These are phyloP conservation scores for Penicillium turbatum DNA, from an alignment of 495 filamentous ascomycete species.

Conservation along the genomic window DNA sequence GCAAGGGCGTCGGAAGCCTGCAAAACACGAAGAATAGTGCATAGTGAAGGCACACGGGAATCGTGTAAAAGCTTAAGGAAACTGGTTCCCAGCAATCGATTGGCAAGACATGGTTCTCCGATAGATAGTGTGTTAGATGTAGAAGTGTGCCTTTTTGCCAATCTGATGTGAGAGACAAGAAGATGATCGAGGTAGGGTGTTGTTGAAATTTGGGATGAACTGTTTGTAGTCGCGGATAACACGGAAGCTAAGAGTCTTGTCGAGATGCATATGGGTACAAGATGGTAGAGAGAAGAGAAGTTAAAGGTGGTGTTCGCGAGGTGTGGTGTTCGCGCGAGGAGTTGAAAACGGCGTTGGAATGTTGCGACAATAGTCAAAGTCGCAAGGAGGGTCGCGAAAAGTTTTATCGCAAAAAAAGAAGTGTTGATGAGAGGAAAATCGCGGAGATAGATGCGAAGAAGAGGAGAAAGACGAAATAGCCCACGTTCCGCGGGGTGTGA, in stretches of 20 bases:
- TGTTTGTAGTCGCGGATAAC: not conserved
- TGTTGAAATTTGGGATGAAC: not conserved
- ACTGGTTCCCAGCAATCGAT: conserved; percentile 24
- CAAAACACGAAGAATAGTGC: conserved; percentile 29
- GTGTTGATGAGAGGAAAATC: not conserved
- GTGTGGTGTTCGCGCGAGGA: conserved; percentile 14
- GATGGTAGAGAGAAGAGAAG: conserved; percentile 1
- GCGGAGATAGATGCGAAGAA: conserved; percentile 6
- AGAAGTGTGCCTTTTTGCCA: conserved; percentile 4
- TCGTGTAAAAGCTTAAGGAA: conserved; percentile 29
- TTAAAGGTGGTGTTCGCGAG: conserved; percentile 7
- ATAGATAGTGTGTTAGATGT: conserved; percentile 2
- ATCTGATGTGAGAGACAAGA: not conserved
- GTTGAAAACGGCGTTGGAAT: conserved; percentile 27
- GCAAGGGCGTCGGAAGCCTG: conserved; percentile 37
- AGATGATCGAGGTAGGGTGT: not conserved
- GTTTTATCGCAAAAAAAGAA: not conserved
- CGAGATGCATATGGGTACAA: conserved; percentile 4
- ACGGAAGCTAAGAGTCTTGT: not conserved
- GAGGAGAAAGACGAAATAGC: conserved; percentile 8
- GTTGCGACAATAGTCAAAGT: not conserved
- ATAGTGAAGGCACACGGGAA: conserved; percentile 31
- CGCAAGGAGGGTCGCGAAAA: not conserved
- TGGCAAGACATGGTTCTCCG: conserved; percentile 26
- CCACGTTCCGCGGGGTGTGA: conserved; percentile 27